Evolutionary conservation across 768 basidiomycete genomes (phyloP).

Genomic region (Dendrothele bispora): DNA sequence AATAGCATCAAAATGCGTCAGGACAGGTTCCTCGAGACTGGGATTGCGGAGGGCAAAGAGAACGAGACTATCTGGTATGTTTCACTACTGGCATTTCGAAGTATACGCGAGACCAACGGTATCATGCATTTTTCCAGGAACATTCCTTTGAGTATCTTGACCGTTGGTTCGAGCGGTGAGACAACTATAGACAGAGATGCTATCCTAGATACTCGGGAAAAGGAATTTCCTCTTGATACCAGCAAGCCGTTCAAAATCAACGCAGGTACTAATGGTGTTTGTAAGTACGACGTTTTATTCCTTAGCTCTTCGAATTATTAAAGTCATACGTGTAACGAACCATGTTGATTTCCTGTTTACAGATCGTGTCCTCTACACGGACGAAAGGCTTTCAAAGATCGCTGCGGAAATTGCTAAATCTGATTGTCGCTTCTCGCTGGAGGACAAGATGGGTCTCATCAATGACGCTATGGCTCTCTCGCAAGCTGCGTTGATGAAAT

Average conservation of each 20-base stretch:
- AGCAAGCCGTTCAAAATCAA: constrained; percentile 87
- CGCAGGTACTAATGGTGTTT: constrained; percentile 85
- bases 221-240: constrained; percentile 68
- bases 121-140: constrained; percentile 49
- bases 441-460: constrained; percentile 88
- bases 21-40: constrained; percentile 90
- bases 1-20: constrained; percentile 80
- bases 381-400: constrained; percentile 75
- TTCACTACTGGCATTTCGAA: not conserved
- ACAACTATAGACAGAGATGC: constrained; percentile 56
- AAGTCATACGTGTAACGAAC: not conserved
- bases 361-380: constrained; percentile 88
- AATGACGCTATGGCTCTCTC: constrained; percentile 81
- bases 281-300: constrained; percentile 43
- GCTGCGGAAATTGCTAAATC: constrained; percentile 75
- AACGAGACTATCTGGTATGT: constrained; percentile 84
- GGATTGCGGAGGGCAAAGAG: constrained; percentile 73
- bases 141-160: constrained; percentile 75
- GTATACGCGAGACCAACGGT: not conserved
- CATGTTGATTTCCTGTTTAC: constrained; percentile 7
- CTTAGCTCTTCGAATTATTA: not conserved
- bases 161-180: constrained; percentile 60
- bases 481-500: constrained; percentile 73
- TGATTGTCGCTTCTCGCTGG: constrained; percentile 66
- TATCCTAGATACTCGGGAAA: constrained; percentile 70